phyloP scores from a whole-genome alignment of 2,329 filamentous ascomycete genomes.

The Sclerotinia subarctica region DNA sequence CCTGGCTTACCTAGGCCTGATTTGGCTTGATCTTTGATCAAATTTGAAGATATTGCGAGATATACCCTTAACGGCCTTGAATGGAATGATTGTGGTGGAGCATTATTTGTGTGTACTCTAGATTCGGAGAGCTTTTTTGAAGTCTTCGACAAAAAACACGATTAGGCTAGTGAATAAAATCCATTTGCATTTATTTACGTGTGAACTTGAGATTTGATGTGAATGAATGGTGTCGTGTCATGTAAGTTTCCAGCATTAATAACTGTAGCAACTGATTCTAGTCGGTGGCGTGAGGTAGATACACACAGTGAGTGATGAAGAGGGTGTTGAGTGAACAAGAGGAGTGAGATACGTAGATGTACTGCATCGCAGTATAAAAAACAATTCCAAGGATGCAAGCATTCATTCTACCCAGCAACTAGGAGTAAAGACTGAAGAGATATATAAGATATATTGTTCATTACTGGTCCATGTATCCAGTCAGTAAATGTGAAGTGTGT shows the following conservation, averaged over 20 bases:
- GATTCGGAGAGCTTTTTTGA: neutral
- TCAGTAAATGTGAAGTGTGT: too few relatives aligned
- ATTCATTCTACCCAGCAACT: too few relatives aligned
- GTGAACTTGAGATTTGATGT: neutral
- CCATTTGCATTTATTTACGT: constrained; percentile 5
- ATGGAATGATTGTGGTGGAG: constrained; percentile 12
- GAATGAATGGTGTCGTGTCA: neutral
- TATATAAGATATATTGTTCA: too few relatives aligned
- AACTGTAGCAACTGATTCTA: neutral
- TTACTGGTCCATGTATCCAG: too few relatives aligned
- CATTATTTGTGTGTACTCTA: constrained; percentile 11
- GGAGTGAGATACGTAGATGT: neutral
- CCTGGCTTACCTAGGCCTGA: constrained; percentile 7
- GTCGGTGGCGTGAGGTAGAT: neutral
- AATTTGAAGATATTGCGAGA: constrained; percentile 5
- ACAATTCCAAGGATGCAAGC: too few relatives aligned
- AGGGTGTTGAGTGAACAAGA: too few relatives aligned
- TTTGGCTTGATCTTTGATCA: constrained; percentile 11
- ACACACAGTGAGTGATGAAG: neutral
- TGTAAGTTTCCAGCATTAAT: neutral
- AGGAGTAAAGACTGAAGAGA: too few relatives aligned
- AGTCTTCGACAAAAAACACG: neutral
- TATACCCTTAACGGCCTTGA: constrained; percentile 11
- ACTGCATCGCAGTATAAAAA: too few relatives aligned
- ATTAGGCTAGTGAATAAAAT: constrained; percentile 15